Base-by-base conservation (phyloP, 306 rosid species). In the Trichosanthes cucumerina region DNA sequence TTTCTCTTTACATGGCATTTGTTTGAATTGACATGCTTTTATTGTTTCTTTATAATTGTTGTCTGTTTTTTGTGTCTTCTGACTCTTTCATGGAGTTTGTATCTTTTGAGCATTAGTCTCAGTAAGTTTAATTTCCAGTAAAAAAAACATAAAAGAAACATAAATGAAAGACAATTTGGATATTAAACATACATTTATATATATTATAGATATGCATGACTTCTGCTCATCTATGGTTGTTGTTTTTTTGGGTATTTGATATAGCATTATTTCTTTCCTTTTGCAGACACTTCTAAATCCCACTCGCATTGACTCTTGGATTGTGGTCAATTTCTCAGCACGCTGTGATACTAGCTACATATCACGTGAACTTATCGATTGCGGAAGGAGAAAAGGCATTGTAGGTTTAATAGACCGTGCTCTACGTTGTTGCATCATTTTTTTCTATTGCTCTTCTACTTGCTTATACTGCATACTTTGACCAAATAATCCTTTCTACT, bases 321-420 rank as follows among this genome's bases (percentile, higher is more conserved):
- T 88, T 84, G 84, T 95, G 66, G 97, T 95, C 53, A 95, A 95
- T 83, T 95, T 95, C 85, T 95, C 98, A 81, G 92, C 96, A 31
- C 87, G 90, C 57, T 91, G 96, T 87, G 98, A 95, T 85, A 87
- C 87, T 79, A 92, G 97, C 85, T 83, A 77, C 70, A 33, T 95
- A 79, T 91, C 96, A 64, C 87, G 98, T 78, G 97, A 95, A 85
- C 97, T 95, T 78, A 95, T 95, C 83, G 92, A 87, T 86, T 91
- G 93, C 82, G 98, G 97, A 81, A 87, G 89, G 84, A 87, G 82
- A 46, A 95, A 95, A 81, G 98, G 98, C 79, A 92, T 95, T 79
- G 98, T 95, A 88, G 79, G 92, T 85, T 79, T 47, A 72, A 14
- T 24, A 15, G 50, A 52, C 81, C 59, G 8, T 73, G 31, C 69